phyloP scores from a whole-genome alignment of 768 basidiomycete species.

The Lentinula sp. region DNA sequence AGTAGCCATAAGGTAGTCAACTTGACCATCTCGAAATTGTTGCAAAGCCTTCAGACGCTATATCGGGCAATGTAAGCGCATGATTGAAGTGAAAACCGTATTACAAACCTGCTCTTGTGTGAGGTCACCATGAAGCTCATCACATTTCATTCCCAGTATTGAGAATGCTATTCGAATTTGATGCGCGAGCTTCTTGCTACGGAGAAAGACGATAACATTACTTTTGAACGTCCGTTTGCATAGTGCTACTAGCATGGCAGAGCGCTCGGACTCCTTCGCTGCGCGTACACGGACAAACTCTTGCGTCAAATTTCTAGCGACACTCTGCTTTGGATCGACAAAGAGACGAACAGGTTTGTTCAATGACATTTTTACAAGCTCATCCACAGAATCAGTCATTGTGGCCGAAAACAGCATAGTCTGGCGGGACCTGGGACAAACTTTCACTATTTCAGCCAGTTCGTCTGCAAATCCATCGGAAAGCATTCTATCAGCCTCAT shows the following conservation, averaged over 20 bases:
- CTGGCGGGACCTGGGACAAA: conserved; percentile 83
- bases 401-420: conserved; percentile 99
- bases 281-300: conserved; percentile 93
- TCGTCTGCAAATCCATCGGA: conserved; percentile 95
- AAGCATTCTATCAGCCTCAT: conserved; percentile 98
- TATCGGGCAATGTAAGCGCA: neutral
- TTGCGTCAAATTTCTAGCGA: conserved; percentile 81
- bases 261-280: conserved; percentile 70
- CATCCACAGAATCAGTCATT: conserved; percentile 95
- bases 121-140: conserved; percentile 92
- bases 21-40: conserved; percentile 78
- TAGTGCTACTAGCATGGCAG: conserved; percentile 70
- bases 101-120: conserved; percentile 84
- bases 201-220: conserved; percentile 86
- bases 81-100: neutral
- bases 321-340: conserved; percentile 88
- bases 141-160: conserved; percentile 81
- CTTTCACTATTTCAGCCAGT: conserved; percentile 85
- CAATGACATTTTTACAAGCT: conserved; percentile 87
- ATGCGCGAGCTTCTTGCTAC: conserved; percentile 96
- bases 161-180: conserved; percentile 94
- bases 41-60: conserved; percentile 85
- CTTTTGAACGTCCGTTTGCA: conserved; percentile 86
- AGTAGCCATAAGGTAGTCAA: conserved; percentile 94
- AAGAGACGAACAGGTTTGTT: conserved; percentile 92